Evolutionary conservation across 371 early-diverging fungal species (phyloP).

Genomic region (Dipsacomyces acuminosporus): DNA sequence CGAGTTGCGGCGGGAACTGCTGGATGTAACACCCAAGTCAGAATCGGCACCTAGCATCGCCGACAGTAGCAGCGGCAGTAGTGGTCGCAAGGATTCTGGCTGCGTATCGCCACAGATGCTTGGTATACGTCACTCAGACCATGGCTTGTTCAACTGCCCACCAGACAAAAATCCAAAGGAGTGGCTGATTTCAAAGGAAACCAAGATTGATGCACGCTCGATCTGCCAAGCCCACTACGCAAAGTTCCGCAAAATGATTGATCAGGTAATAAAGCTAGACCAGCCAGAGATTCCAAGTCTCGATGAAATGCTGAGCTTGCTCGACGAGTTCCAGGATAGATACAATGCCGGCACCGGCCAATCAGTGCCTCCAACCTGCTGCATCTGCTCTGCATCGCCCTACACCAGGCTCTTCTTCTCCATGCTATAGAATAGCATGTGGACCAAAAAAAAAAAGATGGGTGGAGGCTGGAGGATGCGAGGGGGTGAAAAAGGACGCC

Average conservation of each 20-base stretch:
- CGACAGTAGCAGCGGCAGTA: constrained; percentile 1
- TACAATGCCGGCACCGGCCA: constrained; percentile 15
- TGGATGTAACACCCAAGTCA: constrained; percentile 30
- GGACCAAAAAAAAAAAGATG: background rate
- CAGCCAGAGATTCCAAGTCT: constrained; percentile 14
- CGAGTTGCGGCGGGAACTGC: constrained; percentile 36
- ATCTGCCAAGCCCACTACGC: constrained; percentile 27
- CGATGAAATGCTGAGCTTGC: constrained; percentile 14
- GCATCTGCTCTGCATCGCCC: constrained; percentile 36
- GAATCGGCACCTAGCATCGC: constrained; percentile 3
- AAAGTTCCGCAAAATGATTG: constrained; percentile 29
- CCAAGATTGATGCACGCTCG: constrained; percentile 15
- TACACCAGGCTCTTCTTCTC: constrained; percentile 43
- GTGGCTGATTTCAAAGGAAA: constrained; percentile 41
- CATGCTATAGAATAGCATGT: constrained; percentile 26
- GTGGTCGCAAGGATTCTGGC: constrained; percentile 30
- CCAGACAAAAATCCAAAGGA: constrained; percentile 13
- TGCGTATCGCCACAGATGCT: constrained; percentile 11
- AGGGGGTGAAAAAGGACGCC: no score
- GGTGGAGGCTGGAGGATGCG: no score
- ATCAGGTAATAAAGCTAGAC: constrained; percentile 15
- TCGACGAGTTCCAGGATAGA: constrained; percentile 14
- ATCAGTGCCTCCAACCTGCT: constrained; percentile 22
- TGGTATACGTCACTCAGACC: constrained; percentile 12
- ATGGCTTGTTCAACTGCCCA: constrained; percentile 43